Evolutionary conservation across 2,329 filamentous ascomycete species (phyloP), one percentile per base, ranked within the genome.

Genomic region (Neurospora sp.): DNA sequence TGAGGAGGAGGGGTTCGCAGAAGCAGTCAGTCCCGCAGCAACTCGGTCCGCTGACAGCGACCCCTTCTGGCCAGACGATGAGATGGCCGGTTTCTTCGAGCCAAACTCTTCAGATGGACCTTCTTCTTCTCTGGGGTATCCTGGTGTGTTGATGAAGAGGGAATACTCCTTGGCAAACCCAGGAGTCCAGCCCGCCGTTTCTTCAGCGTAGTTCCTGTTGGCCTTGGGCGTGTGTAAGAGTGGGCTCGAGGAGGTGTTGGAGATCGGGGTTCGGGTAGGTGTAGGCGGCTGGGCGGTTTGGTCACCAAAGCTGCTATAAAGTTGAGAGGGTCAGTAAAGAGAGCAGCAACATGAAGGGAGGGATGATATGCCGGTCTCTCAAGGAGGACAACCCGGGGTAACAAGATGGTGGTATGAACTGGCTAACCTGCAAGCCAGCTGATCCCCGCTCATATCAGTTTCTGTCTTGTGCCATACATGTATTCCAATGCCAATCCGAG

Each of bases 161-260:
- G 87, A 88, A 75, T 88, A 89, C 73, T 89, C 87, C 76, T 89
- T 86, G 73, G 87, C 86, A 80, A 88, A 89, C 70, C 83, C 83
- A 77, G 87, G 87, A 65, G 87, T 89, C 84, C 85, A 87, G 74
- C 83, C 82, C 73, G 82, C 81, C 68, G 83, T 77, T 72, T 86
- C 83, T 78, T 85, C 79, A 73, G 84, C 83, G 70, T 80, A 81
- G 71, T 80, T 80, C 72, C 82, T 81, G 74, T 79, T 81, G 69
- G 80, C 79, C 77, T 82, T 85, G 65, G 86, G 87, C 11, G 87
- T 89, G 74, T 87, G 83, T 78, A 88, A 86, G 71, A 84, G 78
- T 68, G 86, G 83, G 76, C 83, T 88, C 71, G 85, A 82, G 73
- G 87, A 86, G 69, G 81, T 77, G 74, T 83, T 78, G 69, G 85